Percentiles rank a stretch among this genome's conserved stretches.
Conservation (phyloP, 2,329 filamentous ascomycete species). For the Colletotrichum spinosum region DNA sequence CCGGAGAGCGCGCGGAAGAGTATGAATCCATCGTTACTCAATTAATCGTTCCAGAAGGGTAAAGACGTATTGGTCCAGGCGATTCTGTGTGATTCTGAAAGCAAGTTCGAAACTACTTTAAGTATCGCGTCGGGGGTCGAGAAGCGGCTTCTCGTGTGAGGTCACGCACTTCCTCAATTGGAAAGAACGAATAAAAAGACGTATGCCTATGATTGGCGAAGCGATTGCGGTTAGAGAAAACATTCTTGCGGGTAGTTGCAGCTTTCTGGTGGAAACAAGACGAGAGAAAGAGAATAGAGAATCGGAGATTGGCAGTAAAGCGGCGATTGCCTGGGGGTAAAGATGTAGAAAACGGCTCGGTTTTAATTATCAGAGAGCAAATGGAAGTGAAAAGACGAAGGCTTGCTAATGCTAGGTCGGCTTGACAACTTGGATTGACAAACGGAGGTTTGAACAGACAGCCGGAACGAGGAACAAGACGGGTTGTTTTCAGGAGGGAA, state of each 20-base stretch:
- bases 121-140: conserved; percentile 40
- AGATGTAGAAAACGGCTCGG: conserved; percentile 29
- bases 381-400: conserved; percentile 30
- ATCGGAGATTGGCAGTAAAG: conserved; percentile 32
- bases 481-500: conserved; percentile 18
- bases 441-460: conserved; percentile 33
- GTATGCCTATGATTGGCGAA: conserved; percentile 61
- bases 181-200: conserved; percentile 42
- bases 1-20: conserved; percentile 63
- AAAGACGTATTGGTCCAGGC: not conserved
- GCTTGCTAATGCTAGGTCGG: conserved; percentile 24
- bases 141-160: conserved; percentile 44
- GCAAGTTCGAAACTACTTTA: conserved; percentile 18
- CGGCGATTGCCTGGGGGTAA: conserved; percentile 33
- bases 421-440: conserved; percentile 27
- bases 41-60: not conserved
- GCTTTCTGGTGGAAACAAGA: conserved; percentile 38
- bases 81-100: conserved; percentile 23
- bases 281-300: conserved; percentile 35
- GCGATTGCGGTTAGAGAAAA: conserved; percentile 68
- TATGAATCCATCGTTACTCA: conserved; percentile 64
- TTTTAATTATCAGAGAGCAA: conserved; percentile 21
- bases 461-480: conserved; percentile 17
- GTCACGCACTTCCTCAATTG: conserved; percentile 40
- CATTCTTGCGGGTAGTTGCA: conserved; percentile 49